Conservation (phyloP, 306 rosid species). For the Lupinus albus region DNA sequence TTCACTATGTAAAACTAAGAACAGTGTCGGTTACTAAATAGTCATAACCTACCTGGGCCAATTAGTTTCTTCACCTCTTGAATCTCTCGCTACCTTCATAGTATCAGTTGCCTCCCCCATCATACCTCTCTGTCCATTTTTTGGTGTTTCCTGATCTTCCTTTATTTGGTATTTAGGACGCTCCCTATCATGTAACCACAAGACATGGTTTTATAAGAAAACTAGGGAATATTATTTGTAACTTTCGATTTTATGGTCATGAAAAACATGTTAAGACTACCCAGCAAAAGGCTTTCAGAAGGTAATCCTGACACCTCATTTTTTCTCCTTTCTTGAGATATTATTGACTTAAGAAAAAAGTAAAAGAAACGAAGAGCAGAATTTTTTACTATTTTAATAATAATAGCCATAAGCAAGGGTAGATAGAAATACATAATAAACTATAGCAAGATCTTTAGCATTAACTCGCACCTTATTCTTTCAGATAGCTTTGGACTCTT, state of each 20-base stretch:
- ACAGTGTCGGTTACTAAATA: conserved; percentile 34
- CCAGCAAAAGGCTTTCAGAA: conserved; percentile 19
- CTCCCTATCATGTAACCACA: conserved; percentile 65
- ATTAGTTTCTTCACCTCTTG: conserved; percentile 65
- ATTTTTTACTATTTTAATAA: too few relatives aligned
- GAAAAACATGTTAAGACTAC: conserved; percentile 32
- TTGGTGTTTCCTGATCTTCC: conserved; percentile 63
- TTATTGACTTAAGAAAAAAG: conserved; percentile 16
- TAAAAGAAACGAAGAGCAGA: neutral
- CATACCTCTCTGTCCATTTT: conserved; percentile 63
- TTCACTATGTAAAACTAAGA: conserved; percentile 32
- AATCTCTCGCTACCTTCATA: conserved; percentile 64
- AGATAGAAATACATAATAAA: conserved; percentile 37
- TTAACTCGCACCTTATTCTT: conserved; percentile 78
- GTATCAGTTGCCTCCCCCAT: conserved; percentile 71
- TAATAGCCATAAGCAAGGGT: conserved; percentile 19
- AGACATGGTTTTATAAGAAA: conserved; percentile 40
- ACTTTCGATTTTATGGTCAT: conserved; percentile 33
- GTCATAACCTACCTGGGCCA: conserved; percentile 65
- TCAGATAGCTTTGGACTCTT: conserved; percentile 85
- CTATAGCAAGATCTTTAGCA: conserved; percentile 30
- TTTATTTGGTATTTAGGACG: conserved; percentile 81
- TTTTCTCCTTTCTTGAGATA: neutral
- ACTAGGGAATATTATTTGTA: conserved; percentile 23
- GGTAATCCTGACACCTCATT: conserved; percentile 12